Conservation (phyloP, 257 asterid genomes). For the Scutellaria galericulata region DNA sequence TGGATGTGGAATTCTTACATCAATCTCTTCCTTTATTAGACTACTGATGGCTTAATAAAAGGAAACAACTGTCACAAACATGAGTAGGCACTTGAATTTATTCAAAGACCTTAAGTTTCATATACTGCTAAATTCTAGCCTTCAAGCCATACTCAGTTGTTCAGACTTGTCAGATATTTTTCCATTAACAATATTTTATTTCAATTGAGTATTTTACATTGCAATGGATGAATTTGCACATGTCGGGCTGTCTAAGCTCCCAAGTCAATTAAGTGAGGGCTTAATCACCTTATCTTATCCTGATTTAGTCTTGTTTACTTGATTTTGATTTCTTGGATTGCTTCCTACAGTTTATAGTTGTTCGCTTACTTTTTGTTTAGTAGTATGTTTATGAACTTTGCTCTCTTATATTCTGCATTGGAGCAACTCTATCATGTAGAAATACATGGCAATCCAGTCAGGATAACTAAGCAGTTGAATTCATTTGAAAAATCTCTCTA, state of each 20-base stretch:
- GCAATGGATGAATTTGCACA: slow-evolving; percentile 14
- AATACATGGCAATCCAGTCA: slow-evolving; percentile 20
- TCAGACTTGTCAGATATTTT: neutral
- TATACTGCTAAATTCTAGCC: slow-evolving; percentile 23
- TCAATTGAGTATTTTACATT: slow-evolving; percentile 20
- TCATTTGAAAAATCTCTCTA: neutral
- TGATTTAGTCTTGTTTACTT: slow-evolving; percentile 24
- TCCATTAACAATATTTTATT: neutral
- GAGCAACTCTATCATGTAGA: slow-evolving; percentile 7
- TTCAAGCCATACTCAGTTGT: slow-evolving; percentile 25
- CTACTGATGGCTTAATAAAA: slow-evolving; percentile 27
- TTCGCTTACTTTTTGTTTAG: slow-evolving; percentile 15
- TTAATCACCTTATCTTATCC: slow-evolving; percentile 19
- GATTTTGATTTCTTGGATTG: neutral
- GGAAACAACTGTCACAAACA: slow-evolving; percentile 5
- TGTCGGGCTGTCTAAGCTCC: slow-evolving; percentile 16
- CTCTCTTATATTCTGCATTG: slow-evolving; percentile 17
- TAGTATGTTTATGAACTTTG: neutral
- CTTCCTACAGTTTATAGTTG: slow-evolving; percentile 1
- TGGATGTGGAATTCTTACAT: slow-evolving; percentile 10
- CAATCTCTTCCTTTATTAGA: slow-evolving; percentile 15
- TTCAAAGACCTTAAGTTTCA: slow-evolving; percentile 19
- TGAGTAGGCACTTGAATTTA: slow-evolving; percentile 15
- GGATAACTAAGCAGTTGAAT: slow-evolving; percentile 17
- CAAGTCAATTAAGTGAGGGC: slow-evolving; percentile 3